Base-by-base conservation (phyloP, 495 filamentous ascomycete genomes). In the Penicillium roqueforti region DNA sequence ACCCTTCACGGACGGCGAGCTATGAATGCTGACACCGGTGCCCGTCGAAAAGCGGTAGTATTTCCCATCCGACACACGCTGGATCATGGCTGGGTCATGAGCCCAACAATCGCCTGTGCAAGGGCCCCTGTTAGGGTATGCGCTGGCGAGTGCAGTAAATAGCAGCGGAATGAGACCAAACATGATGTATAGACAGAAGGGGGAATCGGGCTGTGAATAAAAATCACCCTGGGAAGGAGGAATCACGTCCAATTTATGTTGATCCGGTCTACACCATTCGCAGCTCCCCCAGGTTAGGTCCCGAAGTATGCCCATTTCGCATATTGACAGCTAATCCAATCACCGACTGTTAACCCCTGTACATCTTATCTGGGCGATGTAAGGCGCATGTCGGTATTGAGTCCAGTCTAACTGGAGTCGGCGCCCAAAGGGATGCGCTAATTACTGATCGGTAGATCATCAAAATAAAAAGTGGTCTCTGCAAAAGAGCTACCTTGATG, bases 1-100 rank as follows among this genome's bases (percentile, higher is more conserved):
- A 0, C 87, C 87, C 19, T 66, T 71, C 23, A 89, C 61, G 7
- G 75, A 71, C 6, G 77, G 64, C 0, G 87, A 76, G 1, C 80
- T 83, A 51, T 80, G 75, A 26, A 85, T 80, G 36, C 75, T 68
- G 53, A 91, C 80, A 43, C 75, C 77, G 19, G 76, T 79, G 25
- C 81, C 80, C 0, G 87, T 89, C 1, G 80, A 79, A 70, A 89
- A 90, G 38, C 84, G 83, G 71, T 85, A 91, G 70, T 88, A 91
- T 3, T 70, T 83, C 16, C 85, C 84, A 64, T 89, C 86, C 3
- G 73, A 77, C 28, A 66, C 60, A 50, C 86, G 82, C 32, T 78
- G 78, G 55, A 86, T 81, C 51, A 89, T 72, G 31, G 80, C 68
- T 16, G 84, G 85, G 58, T 89, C 87, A 47, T 89, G 83, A 26